phyloP scores from a whole-genome alignment of 108 stramenopile genomes.

The Bacterosira constricta region DNA sequence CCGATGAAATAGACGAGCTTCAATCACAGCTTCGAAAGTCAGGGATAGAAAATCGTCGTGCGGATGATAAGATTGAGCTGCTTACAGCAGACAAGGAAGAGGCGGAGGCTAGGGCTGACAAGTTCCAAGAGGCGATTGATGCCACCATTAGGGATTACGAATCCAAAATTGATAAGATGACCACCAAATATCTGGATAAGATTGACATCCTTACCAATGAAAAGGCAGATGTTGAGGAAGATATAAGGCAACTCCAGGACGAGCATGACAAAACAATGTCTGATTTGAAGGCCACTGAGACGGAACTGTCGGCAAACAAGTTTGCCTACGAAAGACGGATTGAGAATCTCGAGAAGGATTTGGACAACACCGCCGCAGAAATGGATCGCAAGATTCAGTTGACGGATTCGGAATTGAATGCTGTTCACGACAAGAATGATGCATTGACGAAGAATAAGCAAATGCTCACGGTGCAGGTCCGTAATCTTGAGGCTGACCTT shows the following conservation, averaged over 20 bases:
- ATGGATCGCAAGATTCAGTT: constrained; percentile 45
- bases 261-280: constrained; percentile 22
- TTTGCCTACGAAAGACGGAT: constrained; percentile 46
- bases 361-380: constrained; percentile 28
- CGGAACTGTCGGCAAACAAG: constrained; percentile 44
- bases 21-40: constrained; percentile 27
- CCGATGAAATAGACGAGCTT: constrained; percentile 1
- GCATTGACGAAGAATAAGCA: constrained; percentile 35
- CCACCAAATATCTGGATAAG: constrained; percentile 47
- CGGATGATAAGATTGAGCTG: constrained; percentile 38
- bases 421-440: constrained; percentile 36
- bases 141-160: constrained; percentile 41
- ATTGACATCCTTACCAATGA: constrained; percentile 36
- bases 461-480: constrained; percentile 25
- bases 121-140: constrained; percentile 39
- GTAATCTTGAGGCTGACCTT: constrained; percentile 39
- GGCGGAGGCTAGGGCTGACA: constrained; percentile 20
- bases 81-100: constrained; percentile 43
- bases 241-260: constrained; percentile 29
- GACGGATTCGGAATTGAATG: constrained; percentile 40
- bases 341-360: constrained; percentile 46
- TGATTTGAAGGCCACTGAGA: constrained; percentile 25
- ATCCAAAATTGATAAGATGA: constrained; percentile 45
- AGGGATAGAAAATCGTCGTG: constrained; percentile 30
- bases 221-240: constrained; percentile 42